Conservation (phyloP, 1,284 basidiomycete genomes). For the Meripilus lineatus region DNA sequence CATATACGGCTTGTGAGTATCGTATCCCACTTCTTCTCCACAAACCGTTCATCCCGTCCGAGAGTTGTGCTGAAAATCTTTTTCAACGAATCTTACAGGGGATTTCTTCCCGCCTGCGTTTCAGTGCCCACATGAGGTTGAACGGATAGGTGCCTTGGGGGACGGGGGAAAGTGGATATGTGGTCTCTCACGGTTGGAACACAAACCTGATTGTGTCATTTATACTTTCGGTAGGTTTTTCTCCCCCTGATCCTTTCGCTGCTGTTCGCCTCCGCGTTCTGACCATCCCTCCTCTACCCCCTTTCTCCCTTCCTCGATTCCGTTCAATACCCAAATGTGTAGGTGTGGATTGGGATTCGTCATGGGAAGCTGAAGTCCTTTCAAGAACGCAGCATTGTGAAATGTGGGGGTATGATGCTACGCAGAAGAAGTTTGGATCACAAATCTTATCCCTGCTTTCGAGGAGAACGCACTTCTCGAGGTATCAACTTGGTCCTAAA, state of each 20-base stretch:
- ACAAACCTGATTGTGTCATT: conserved; percentile 51
- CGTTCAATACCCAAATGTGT: no score
- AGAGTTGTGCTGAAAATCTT: background rate
- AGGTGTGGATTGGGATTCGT: conserved; percentile 63
- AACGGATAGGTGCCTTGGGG: conserved; percentile 53
- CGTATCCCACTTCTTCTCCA: background rate
- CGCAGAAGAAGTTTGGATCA: conserved; percentile 44
- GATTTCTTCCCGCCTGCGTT: conserved; percentile 61
- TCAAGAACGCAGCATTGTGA: conserved; percentile 48
- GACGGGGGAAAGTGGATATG: conserved; percentile 70
- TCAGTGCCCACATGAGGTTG: conserved; percentile 57
- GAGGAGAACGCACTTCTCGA: conserved; percentile 47
- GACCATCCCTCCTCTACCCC: background rate
- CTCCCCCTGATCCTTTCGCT: background rate
- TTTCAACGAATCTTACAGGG: conserved; percentile 33
- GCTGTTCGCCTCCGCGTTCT: no score
- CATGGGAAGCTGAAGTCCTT: conserved; percentile 58
- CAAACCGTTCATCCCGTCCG: background rate
- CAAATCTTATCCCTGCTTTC: conserved; percentile 35
- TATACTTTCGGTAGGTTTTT: conserved; percentile 51
- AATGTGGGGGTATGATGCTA: conserved; percentile 62
- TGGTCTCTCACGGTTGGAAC: conserved; percentile 47
- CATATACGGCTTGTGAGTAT: conserved; percentile 58
- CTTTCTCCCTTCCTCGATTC: conserved; percentile 6
- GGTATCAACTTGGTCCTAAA: conserved; percentile 42